A percentile compares a stretch with the other conserved stretches of the same genome.
Conservation (phyloP, 768 basidiomycete genomes). For the Lactarius deliciosus region DNA sequence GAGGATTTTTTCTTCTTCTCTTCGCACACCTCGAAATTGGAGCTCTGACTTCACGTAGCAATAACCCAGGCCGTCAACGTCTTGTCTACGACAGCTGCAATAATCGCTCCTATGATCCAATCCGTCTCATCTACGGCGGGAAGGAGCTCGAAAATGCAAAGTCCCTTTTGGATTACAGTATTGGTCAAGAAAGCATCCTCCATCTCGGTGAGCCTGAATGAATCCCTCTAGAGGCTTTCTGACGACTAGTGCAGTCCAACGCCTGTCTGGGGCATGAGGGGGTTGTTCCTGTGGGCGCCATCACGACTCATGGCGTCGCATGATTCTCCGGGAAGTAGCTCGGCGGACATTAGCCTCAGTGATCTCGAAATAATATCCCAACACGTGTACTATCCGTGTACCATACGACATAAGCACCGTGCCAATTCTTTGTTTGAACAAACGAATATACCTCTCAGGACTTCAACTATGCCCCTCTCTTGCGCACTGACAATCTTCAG, state of each 20-base stretch:
- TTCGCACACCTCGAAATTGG: not conserved
- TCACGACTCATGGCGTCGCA: not conserved
- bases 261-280: not conserved
- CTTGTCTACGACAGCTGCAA: not conserved
- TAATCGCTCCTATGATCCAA: not conserved
- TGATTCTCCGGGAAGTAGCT: not conserved
- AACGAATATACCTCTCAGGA: not conserved
- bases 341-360: not conserved
- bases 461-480: no score
- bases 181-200: not conserved
- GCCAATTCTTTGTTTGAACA: not conserved
- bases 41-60: not conserved
- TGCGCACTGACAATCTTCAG: no score
- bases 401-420: not conserved
- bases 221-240: not conserved
- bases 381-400: not conserved
- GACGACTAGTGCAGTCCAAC: not conserved
- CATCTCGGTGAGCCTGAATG: not conserved
- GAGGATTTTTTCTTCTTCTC: not conserved
- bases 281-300: no score
- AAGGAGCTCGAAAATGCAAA: not conserved
- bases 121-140: not conserved
- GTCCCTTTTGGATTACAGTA: not conserved
- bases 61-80: not conserved
- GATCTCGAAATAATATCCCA: slow-evolving; percentile 31